Evolutionary conservation across 768 basidiomycete species (phyloP).

Genomic region (Boletus pseudo-olivaceus): DNA sequence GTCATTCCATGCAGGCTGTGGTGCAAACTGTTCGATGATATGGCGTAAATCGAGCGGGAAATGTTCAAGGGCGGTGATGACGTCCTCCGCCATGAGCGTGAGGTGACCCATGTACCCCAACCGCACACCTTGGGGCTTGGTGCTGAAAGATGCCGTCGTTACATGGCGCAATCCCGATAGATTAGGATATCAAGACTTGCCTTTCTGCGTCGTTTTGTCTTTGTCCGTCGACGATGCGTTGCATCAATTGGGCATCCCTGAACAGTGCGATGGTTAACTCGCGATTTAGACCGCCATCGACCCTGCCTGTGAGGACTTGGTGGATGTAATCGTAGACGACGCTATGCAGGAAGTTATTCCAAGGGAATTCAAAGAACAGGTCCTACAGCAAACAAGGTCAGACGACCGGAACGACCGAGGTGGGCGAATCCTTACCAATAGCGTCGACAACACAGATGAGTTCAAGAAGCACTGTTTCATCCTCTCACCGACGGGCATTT

Average conservation of each 20-base stretch:
- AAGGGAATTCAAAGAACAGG: constrained; percentile 92
- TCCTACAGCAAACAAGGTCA: constrained; percentile 47
- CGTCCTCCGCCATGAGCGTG: constrained; percentile 91
- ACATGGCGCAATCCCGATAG: not conserved
- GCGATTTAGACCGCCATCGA: constrained; percentile 80
- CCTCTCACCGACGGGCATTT: constrained; percentile 67
- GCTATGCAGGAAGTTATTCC: constrained; percentile 97
- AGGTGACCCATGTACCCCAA: constrained; percentile 97
- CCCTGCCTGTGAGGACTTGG: constrained; percentile 86
- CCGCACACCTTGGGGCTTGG: constrained; percentile 73
- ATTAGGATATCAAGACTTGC: constrained; percentile 38
- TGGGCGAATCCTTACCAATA: constrained; percentile 58
- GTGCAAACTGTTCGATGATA: constrained; percentile 62
- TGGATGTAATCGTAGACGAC: constrained; percentile 95
- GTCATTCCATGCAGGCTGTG: constrained; percentile 81
- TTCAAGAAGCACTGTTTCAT: constrained; percentile 80
- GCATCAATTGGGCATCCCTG: constrained; percentile 78
- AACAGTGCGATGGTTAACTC: constrained; percentile 83
- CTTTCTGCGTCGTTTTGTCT: constrained; percentile 71
- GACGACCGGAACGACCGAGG: not conserved
- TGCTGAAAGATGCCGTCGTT: constrained; percentile 35
- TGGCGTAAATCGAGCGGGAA: constrained; percentile 77
- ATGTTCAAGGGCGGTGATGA: constrained; percentile 83
- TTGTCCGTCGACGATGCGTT: constrained; percentile 86
- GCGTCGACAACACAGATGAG: constrained; percentile 63